Conservation (phyloP, 164 flowering plant genomes). For the Chloranthus sessilifolius region DNA sequence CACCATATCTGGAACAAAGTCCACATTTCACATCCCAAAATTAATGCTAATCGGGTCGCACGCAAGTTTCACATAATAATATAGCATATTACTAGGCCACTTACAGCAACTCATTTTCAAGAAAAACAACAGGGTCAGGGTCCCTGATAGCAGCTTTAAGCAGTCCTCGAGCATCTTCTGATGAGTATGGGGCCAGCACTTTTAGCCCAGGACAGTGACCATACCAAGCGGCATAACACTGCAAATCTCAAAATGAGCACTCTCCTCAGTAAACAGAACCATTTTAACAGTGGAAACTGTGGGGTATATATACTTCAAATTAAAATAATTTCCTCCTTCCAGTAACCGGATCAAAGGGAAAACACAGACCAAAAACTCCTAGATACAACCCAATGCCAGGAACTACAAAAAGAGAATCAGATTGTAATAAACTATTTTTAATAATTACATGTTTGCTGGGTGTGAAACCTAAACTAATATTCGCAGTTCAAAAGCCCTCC, state of each 20-base stretch:
- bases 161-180: conserved; percentile 91
- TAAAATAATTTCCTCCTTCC: neutral
- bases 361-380: neutral
- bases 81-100: conserved; percentile 20
- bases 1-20: conserved; percentile 66
- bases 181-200: conserved; percentile 76
- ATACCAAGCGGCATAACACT: conserved; percentile 92
- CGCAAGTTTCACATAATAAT: neutral
- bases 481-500: too few relatives aligned
- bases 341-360: neutral
- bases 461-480: too few relatives aligned
- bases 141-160: conserved; percentile 84
- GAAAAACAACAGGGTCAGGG: conserved; percentile 86
- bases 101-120: conserved; percentile 92
- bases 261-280: too few relatives aligned
- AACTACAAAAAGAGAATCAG: too few relatives aligned
- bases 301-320: too few relatives aligned
- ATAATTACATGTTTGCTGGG: too few relatives aligned
- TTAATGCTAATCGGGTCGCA: neutral
- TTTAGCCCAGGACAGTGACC: conserved; percentile 74
- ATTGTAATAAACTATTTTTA: too few relatives aligned
- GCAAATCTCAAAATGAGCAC: conserved; percentile 15
- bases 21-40: neutral
- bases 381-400: too few relatives aligned
- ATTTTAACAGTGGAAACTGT: too few relatives aligned